A percentile compares a stretch with the other conserved stretches of the same genome.
These are phyloP conservation scores for Fusarium palustre DNA, from an alignment of 2,329 filamentous ascomycete species.

Conservation along the genomic window DNA sequence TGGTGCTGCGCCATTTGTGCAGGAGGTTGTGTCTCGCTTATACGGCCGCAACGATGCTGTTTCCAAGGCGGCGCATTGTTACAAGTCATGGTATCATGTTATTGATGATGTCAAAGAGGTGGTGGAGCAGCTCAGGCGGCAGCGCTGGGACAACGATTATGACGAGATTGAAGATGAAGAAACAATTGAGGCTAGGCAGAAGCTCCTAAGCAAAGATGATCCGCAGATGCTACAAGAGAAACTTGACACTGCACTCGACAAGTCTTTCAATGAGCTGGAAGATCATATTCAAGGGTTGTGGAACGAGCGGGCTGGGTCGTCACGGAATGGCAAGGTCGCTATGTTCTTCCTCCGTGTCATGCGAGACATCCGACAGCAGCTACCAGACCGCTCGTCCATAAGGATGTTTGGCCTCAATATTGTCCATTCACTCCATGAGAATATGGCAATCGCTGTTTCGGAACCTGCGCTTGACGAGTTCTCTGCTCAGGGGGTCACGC, in stretches of 20 bases:
- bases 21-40: conserved; percentile 74
- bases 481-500: conserved; percentile 54
- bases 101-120: conserved; percentile 74
- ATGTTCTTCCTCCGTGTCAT: conserved; percentile 79
- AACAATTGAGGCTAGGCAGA: conserved; percentile 73
- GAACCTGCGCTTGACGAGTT: conserved; percentile 63
- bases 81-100: conserved; percentile 78
- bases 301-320: conserved; percentile 57
- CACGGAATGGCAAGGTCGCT: conserved; percentile 64
- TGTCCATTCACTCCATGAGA: conserved; percentile 72
- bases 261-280: conserved; percentile 70
- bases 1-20: conserved; percentile 76
- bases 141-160: conserved; percentile 81
- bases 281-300: conserved; percentile 65
- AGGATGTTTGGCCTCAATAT: conserved; percentile 69
- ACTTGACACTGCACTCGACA: conserved; percentile 66
- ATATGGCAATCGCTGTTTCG: conserved; percentile 67
- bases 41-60: conserved; percentile 79
- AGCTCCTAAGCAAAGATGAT: conserved; percentile 77
- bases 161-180: conserved; percentile 81
- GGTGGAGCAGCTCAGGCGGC: conserved; percentile 73
- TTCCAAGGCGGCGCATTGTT: conserved; percentile 69
- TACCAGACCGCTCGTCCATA: conserved; percentile 66
- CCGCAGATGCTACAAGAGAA: conserved; percentile 71
- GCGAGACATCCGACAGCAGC: conserved; percentile 76